These are phyloP conservation scores for Epichloe festucae DNA, from an alignment of 2,329 filamentous ascomycete genomes.

Conservation along the genomic window DNA sequence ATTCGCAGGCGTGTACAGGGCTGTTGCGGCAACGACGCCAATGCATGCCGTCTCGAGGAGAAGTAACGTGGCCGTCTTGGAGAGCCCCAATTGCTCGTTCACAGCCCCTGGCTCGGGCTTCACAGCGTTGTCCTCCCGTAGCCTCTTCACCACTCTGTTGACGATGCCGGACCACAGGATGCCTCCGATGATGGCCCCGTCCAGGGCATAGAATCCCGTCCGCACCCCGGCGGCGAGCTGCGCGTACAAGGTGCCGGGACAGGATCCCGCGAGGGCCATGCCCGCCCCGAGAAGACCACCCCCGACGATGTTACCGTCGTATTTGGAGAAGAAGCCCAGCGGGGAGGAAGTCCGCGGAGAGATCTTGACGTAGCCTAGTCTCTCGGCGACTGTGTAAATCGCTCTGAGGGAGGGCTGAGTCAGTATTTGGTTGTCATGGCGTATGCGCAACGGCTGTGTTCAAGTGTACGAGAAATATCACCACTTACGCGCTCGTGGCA, in stretches of 20 bases:
- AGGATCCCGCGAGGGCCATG: constrained; percentile 52
- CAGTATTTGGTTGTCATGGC: no score
- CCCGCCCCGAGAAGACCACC: constrained; percentile 49
- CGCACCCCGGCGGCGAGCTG: constrained; percentile 42
- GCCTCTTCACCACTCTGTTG: constrained; percentile 19
- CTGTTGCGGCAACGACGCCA: constrained; percentile 25
- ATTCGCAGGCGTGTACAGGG: constrained; percentile 19
- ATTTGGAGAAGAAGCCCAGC: constrained; percentile 37
- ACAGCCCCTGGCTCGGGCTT: constrained; percentile 21
- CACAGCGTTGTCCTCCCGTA: constrained; percentile 14
- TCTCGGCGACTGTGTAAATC: constrained; percentile 32
- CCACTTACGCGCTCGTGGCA: constrained; percentile 45
- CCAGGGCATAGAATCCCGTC: constrained; percentile 38
- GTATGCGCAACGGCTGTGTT: no score
- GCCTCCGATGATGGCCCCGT: constrained; percentile 43
- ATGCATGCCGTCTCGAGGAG: constrained; percentile 30
- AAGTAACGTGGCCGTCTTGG: constrained; percentile 23
- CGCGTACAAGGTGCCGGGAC: constrained; percentile 50
- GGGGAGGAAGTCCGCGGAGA: constrained; percentile 37
- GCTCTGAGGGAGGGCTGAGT: constrained; percentile 19
- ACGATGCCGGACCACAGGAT: constrained; percentile 36
- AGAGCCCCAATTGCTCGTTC: constrained; percentile 27
- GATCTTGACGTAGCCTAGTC: constrained; percentile 28
- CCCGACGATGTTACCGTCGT: constrained; percentile 54
- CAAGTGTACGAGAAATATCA: no score